These are phyloP conservation scores for Colletotrichum viniferum DNA, from an alignment of 2,329 filamentous ascomycete species.

Conservation along the genomic window DNA sequence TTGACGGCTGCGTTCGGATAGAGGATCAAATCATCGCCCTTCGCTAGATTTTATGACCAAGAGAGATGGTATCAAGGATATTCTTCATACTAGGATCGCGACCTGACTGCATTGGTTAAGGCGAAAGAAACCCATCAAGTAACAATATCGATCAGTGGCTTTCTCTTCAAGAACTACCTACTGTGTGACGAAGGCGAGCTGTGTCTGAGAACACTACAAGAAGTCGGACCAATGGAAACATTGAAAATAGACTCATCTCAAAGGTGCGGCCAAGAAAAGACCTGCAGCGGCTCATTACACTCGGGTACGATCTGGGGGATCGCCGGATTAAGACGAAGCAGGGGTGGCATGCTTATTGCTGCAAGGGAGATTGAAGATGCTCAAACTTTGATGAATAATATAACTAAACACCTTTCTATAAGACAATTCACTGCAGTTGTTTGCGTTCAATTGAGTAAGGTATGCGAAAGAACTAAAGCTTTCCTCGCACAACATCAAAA, in stretches of 20 bases:
- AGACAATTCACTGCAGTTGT: neutral
- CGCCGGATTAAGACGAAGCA: neutral
- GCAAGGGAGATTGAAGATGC: neutral
- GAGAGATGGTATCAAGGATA: neutral
- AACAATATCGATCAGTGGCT: neutral
- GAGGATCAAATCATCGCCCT: neutral
- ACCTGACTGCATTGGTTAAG: neutral
- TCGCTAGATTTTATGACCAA: neutral
- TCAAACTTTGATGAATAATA: neutral
- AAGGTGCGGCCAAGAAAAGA: neutral
- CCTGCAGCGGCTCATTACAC: neutral
- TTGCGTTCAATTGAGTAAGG: too few relatives aligned
- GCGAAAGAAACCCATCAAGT: neutral
- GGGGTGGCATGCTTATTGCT: neutral
- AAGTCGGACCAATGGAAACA: neutral
- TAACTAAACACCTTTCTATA: neutral
- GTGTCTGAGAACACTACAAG: neutral
- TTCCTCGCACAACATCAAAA: too few relatives aligned
- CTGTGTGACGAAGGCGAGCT: neutral
- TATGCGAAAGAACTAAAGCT: too few relatives aligned
- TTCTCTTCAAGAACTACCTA: neutral
- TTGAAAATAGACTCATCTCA: neutral
- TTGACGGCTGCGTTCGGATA: neutral
- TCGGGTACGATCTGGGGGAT: neutral
- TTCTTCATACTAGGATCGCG: neutral